These are phyloP conservation scores for Eucalyptus paniculata DNA, from an alignment of 345 rosid species.

Conservation along the genomic window DNA sequence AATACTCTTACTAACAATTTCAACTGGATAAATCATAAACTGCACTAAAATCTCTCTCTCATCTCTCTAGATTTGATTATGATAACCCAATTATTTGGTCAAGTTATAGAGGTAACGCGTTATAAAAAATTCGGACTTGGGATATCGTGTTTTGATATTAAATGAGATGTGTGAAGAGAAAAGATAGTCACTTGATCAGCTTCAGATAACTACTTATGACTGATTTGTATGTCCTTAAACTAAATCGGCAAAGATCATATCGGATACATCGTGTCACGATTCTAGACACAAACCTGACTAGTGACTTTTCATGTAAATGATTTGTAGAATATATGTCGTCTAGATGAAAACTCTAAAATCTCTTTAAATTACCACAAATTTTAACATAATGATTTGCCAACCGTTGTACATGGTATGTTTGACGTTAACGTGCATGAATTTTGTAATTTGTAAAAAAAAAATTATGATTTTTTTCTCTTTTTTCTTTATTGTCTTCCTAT, in stretches of 20 bases:
- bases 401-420: accelerated
- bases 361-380: not conserved
- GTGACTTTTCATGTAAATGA: not conserved
- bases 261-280: not conserved
- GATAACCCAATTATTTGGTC: not conserved
- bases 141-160: not conserved
- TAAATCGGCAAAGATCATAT: too few relatives aligned
- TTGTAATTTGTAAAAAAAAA: not conserved
- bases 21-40: not conserved
- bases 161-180: not conserved
- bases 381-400: not conserved
- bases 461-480: too few relatives aligned
- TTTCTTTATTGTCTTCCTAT: too few relatives aligned
- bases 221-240: not conserved
- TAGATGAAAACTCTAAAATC: not conserved
- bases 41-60: not conserved
- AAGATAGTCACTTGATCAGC: not conserved
- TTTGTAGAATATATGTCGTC: not conserved
- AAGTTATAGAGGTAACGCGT: not conserved
- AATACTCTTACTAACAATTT: too few relatives aligned
- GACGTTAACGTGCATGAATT: too few relatives aligned
- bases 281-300: not conserved
- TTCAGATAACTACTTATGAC: not conserved
- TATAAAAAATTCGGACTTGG: not conserved
- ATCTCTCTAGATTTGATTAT: not conserved